Evolutionary conservation across 768 basidiomycete genomes (phyloP), one percentile per base, ranked within the genome.

Genomic region (Cystobasidium onofrii): DNA sequence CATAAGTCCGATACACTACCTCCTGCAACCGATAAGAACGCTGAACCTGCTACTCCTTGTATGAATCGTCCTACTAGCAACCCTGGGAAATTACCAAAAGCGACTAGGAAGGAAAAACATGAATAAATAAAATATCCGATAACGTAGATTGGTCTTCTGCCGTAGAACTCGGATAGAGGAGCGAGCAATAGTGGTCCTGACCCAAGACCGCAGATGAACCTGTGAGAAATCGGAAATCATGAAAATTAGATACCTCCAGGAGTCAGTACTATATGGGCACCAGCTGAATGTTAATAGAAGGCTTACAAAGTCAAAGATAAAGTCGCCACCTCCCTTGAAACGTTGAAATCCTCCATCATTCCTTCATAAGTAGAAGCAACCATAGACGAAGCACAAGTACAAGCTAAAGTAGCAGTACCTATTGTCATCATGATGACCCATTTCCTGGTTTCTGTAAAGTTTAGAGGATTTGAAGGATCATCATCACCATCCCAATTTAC

Each of bases 61-160:
- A 87, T 74, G 75, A 87, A 84, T 23, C 87, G 84, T 75, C 88
- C 87, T 46, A 88, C 80, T 9, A 93, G 83, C 76, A 86, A 87
- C 0, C 88, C 50, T 1, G 46, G 65, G 44, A 65, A 43, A 63
- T 71, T 46, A 23, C 69, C 69, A 71, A 71, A 71, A 3, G 73
- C 65, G 20, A 75, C 74, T 31, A 63, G 64, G 69, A 76, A n/a
- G 33, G 27, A 74, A 34, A 73, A 67, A 46, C 27, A 33, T 61
- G 73, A 9, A 71, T 72, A 78, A 46, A 75, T 29, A 43, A 61
- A 36, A 70, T 73, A 78, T 1, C 74, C 71, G 62, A 75, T 55
- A 31, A 64, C 33, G 60, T 78, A 78, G 31, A 78, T 67, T 27
- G 25, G 75, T 64, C 3, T 25, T 9, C 71, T 31, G 20, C 63